Base-by-base conservation (phyloP, 768 basidiomycete genomes). In the Mycena galericulata region DNA sequence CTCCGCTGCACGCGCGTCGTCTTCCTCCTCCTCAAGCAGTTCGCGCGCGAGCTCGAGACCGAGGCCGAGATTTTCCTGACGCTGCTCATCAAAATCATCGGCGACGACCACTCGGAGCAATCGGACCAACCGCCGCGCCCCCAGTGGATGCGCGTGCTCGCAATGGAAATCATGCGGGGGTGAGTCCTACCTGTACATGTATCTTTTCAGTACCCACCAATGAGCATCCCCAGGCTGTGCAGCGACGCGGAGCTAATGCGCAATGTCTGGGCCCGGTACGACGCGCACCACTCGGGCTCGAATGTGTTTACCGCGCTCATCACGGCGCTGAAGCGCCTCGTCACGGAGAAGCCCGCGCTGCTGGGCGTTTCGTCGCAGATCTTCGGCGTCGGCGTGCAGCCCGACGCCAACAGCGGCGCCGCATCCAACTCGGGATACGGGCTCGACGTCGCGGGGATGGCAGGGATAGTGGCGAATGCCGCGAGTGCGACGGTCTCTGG, bases 151-250 rank as follows among this genome's bases (percentile, higher is more conserved):
- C 85, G 96, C 18, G 95, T 97, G 0, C 84, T 99, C 11, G 91
- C 95, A 2, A 90, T 97, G 90, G 97, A 99, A 76, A 92, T 96
- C 49, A 90, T 97, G 82, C 84, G 96, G 77, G 97, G 95, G 91
- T 93, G 73, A 40, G 80, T 68, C 40, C 20, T 43, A 22, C 38
- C 22, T 18, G 14, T 14, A 29, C 45, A 12, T 32, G 20, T 36
- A 36, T 32, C 15, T 60, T 14, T 30, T 46, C 20, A 29, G n/a
- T n/a, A n/a, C 17, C 8, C 20, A 10, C 67, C 36, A 3, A 60
- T 20, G 18, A 11, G 56, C 62, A 18, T 32, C 12, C 0, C 32
- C 72, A 93, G 91, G 10, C 75, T 96, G 32, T 96, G 94, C 75
- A 91, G 87, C 65, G 94, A 96, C 67, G 89, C 90, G 0, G 91